Percentiles rank a stretch among this genome's conserved stretches.
Evolutionary conservation across 768 basidiomycete species (phyloP).

Genomic region (Hericium erinaceus): DNA sequence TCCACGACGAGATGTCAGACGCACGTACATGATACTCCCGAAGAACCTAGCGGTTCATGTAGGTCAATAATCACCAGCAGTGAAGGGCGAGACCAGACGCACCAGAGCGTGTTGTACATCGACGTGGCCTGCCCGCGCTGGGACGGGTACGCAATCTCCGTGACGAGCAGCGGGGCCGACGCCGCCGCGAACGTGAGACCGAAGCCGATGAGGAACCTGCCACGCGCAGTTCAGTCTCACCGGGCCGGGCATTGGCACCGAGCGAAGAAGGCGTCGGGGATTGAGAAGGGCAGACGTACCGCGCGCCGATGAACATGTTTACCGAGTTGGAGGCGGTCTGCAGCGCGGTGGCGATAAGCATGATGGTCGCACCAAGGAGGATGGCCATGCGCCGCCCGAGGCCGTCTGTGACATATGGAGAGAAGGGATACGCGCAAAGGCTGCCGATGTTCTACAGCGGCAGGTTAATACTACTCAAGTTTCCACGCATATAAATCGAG

Average conservation of each 20-base stretch:
- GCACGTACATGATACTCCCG: slow-evolving; percentile 26
- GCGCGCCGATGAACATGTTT: slow-evolving; percentile 35
- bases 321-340: slow-evolving; percentile 31
- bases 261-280: background rate
- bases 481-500: background rate
- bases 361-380: slow-evolving; percentile 29
- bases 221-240: background rate
- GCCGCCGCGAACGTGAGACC: slow-evolving; percentile 31
- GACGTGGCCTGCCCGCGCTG: slow-evolving; percentile 38
- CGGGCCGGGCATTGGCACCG: background rate
- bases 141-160: slow-evolving; percentile 42
- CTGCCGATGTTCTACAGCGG: slow-evolving; percentile 29
- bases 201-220: slow-evolving; percentile 32
- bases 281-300: slow-evolving; percentile 17
- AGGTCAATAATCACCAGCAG: background rate
- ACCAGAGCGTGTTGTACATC: slow-evolving; percentile 37
- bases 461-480: too few relatives aligned
- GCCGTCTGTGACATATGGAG: slow-evolving; percentile 32
- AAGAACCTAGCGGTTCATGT: slow-evolving; percentile 21
- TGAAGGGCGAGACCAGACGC: background rate
- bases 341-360: slow-evolving; percentile 29
- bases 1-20: background rate
- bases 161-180: slow-evolving; percentile 40
- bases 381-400: slow-evolving; percentile 30
- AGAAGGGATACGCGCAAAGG: slow-evolving; percentile 28